Base-by-base conservation (phyloP, 805 yeast species). In the Candida bentonensis region DNA sequence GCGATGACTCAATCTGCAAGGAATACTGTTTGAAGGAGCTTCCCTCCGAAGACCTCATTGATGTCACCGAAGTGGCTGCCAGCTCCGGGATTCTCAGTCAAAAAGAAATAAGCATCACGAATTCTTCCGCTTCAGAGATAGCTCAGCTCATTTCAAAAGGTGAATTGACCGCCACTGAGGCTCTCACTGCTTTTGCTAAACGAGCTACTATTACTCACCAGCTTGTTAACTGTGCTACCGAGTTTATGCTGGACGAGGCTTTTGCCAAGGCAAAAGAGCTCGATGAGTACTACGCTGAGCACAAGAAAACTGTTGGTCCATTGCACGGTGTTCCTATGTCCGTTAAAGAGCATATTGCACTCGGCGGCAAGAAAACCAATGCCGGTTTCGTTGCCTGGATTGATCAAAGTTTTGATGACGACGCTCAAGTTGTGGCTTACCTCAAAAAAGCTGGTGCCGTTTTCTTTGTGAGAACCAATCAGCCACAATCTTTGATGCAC, bases 271-370 rank as follows among this genome's bases (percentile, higher is more conserved):
- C 86, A 4, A 58, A 68, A 51, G 65, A 57, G 43, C 63, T 78
- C 47, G 88, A 80, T 53, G 71, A 66, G 22, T 69, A 70, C 53
- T 73, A 51, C 46, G 58, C 56, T 44, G 51, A 65, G 39, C 59
- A 69, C 39, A 79, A 78, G n/a, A 66, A 70, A 48, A 58, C 69
- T 1, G 54, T 73, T 27, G 84, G 84, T 23, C 79, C 82, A 1
- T 65, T 79, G 40, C 84, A 79, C 51, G 86, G 86, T 2, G 60
- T 79, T 22, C 86, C 85, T 2, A 61, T 78, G 23, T 75, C 82
- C 0, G 63, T 78, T 45, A 78, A 78, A 53, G 78, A 73, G 47
- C 66, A 68, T 42, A 59, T 70, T 44, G 64, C 69, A 45, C 52
- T 76, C 43, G 61, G 61, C 43, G 79, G 78, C 2, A 64, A 65